Conservation (phyloP, 768 basidiomycete genomes). For the Boletus reticulatus region DNA sequence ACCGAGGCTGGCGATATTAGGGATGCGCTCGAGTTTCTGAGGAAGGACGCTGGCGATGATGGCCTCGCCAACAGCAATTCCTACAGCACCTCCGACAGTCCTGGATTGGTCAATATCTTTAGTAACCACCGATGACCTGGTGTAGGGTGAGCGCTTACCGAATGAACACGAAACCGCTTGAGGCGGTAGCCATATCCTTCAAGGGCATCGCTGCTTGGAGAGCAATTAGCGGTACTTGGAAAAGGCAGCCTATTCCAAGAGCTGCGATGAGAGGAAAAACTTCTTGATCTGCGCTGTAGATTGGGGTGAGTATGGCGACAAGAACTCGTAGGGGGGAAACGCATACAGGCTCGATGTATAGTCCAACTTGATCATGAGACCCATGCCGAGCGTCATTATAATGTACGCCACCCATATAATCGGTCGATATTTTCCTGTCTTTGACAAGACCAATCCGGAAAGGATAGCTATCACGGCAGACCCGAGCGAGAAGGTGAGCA, state of each 20-base stretch:
- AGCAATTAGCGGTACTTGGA: constrained; percentile 66
- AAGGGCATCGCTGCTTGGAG: constrained; percentile 87
- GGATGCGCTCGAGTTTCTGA: constrained; percentile 32
- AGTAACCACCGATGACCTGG: neutral
- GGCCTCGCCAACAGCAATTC: constrained; percentile 70
- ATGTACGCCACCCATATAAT: constrained; percentile 63
- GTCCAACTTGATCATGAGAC: constrained; percentile 72
- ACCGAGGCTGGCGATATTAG: constrained; percentile 26
- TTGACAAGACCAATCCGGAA: constrained; percentile 57
- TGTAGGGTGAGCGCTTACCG: constrained; percentile 38
- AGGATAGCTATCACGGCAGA: constrained; percentile 50
- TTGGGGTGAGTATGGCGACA: constrained; percentile 3
- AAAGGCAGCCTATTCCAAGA: constrained; percentile 62
- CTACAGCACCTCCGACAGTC: constrained; percentile 73
- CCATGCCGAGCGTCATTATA: constrained; percentile 60
- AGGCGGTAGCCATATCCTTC: constrained; percentile 83
- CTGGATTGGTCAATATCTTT: constrained; percentile 32
- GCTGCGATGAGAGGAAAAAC: constrained; percentile 67
- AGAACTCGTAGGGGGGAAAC: neutral
- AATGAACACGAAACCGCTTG: constrained; percentile 67
- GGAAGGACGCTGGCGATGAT: constrained; percentile 58
- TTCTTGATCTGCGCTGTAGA: constrained; percentile 55
- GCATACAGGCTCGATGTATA: constrained; percentile 42
- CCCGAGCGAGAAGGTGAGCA: constrained; percentile 73
- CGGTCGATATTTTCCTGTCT: constrained; percentile 55